Evolutionary conservation across 805 yeast genomes (phyloP).

Genomic region (Hermanozyma aechmeae): DNA sequence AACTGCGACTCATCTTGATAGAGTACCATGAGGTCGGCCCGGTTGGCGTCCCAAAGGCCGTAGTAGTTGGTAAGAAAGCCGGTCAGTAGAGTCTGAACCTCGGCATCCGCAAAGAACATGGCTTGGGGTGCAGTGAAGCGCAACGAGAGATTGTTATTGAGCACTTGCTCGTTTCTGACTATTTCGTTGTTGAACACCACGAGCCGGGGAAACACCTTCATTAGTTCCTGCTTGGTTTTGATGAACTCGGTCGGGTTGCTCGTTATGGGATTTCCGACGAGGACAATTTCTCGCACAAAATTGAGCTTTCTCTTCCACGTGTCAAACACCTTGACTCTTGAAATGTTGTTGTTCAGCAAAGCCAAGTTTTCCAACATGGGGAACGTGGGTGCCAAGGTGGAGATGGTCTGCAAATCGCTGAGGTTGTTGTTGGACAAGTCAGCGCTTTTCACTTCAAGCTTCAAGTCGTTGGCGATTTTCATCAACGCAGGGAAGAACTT

Average conservation of each 20-base stretch:
- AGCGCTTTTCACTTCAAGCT: conserved; percentile 58
- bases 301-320: conserved; percentile 71
- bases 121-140: conserved; percentile 46
- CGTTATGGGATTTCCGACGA: conserved; percentile 69
- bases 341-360: conserved; percentile 64
- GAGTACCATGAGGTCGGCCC: conserved; percentile 58
- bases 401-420: conserved; percentile 47
- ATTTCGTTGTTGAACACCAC: conserved; percentile 68
- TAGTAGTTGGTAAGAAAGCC: conserved; percentile 69
- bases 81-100: conserved; percentile 62
- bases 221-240: conserved; percentile 48
- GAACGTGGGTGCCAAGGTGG: conserved; percentile 60
- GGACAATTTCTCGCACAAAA: conserved; percentile 63
- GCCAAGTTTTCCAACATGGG: conserved; percentile 76
- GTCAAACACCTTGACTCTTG: conserved; percentile 52
- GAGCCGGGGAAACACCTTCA: conserved; percentile 71
- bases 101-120: conserved; percentile 77
- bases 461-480: conserved; percentile 58
- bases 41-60: conserved; percentile 72
- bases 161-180: conserved; percentile 63
- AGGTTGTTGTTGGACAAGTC: conserved; percentile 56
- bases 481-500: conserved; percentile 87
- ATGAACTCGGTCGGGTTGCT: conserved; percentile 19
- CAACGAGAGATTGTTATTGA: conserved; percentile 41
- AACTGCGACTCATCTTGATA: conserved; percentile 83